phyloP scores from a whole-genome alignment of 768 basidiomycete species.

The Hygrophorus pudorinus region DNA sequence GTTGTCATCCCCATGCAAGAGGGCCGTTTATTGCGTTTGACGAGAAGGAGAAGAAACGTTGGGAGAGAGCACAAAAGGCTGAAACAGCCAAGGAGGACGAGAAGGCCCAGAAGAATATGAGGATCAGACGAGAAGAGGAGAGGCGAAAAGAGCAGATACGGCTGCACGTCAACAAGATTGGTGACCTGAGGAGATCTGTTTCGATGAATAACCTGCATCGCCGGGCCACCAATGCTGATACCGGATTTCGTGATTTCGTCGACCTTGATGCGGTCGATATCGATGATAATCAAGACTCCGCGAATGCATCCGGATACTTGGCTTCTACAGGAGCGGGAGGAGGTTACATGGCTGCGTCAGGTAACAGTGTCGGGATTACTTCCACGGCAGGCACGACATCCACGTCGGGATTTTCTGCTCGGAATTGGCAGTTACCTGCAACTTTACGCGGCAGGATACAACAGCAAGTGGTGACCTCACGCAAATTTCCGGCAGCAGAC shows the following conservation, averaged over 20 bases:
- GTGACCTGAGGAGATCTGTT: constrained; percentile 61
- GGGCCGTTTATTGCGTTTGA: constrained; percentile 73
- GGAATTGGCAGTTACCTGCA: constrained; percentile 41
- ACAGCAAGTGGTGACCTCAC: constrained; percentile 60
- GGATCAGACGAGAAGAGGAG: constrained; percentile 24
- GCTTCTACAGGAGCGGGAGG: constrained; percentile 40
- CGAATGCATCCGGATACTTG: constrained; percentile 62
- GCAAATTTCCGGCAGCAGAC: constrained; percentile 25
- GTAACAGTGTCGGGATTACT: constrained; percentile 89
- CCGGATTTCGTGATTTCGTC: constrained; percentile 18
- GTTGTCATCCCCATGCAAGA: constrained; percentile 65
- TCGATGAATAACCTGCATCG: constrained; percentile 73
- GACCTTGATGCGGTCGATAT: constrained; percentile 35
- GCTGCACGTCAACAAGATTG: constrained; percentile 19
- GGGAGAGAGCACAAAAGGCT: constrained; percentile 45
- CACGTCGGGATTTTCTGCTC: constrained; percentile 36
- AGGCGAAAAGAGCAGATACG: constrained; percentile 29
- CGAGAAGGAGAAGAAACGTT: constrained; percentile 58
- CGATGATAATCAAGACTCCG: constrained; percentile 40
- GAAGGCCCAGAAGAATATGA: constrained; percentile 22
- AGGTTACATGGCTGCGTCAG: constrained; percentile 79
- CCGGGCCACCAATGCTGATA: constrained; percentile 26
- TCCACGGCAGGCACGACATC: constrained; percentile 86
- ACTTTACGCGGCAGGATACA: constrained; percentile 46
- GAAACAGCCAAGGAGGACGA: constrained; percentile 36